Base-by-base conservation (phyloP, 306 rosid genomes). In the Lablab purpureus region DNA sequence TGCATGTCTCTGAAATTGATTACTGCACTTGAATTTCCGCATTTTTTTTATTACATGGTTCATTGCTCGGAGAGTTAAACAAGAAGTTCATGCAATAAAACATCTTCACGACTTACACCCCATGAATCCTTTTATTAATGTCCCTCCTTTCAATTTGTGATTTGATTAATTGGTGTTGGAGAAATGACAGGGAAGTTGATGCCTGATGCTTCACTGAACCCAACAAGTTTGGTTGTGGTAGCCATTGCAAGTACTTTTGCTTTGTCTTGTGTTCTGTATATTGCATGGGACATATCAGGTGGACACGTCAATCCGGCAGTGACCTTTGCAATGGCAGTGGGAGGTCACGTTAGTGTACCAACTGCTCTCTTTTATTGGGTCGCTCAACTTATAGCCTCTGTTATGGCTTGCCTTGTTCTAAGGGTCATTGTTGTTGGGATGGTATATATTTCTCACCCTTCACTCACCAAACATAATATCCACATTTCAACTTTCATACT, bases 281-380 rank as follows among this genome's bases (percentile, higher is more conserved):
- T 87, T 0, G 84, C 97, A 0, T 84, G 87, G 85, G 91, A 85
- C 50, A 54, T 85, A 74, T 91, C 98, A 0, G 97, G 98, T 0
- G 99, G 99, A 47, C 99, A 95, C 6, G 92, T 88, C 17, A 95
- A 92, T 43, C 99, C 96, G 6, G 99, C 97, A 0, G 97, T 95
- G 71, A 95, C 99, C 0, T 95, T 95, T 0, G 94, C 85, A 46
- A 92, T 84, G 94, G 97, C 91, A 0, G 85, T 95, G 0, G 95
- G 96, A 50, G 97, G 98, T 10, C 99, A 90, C 79, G 84, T 92
- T 28, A 86, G 90, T 27, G 89, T 95, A 15, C 91, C 90, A 6
- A 84, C 89, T 23, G 99, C 98, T 67, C 86, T 95, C 62, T 86
- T 93, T 49, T 95, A 92, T 58, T 95, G 94, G 93, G 47, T 87